Conservation (phyloP, 2,329 filamentous ascomycete genomes). For the Dothidotthia symphoricarpi region DNA sequence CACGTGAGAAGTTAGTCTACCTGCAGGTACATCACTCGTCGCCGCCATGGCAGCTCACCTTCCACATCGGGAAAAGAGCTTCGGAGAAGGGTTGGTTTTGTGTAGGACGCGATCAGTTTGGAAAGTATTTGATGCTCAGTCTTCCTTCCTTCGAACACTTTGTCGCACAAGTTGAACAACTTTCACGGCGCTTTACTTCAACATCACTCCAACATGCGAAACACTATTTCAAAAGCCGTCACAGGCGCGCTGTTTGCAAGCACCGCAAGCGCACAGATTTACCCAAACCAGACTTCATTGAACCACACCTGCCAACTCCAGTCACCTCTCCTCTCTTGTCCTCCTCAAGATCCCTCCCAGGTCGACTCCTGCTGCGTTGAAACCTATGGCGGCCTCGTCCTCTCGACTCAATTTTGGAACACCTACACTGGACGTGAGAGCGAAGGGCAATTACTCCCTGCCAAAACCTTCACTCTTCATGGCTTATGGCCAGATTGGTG, state of each 20-base stretch:
- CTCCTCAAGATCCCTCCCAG: constrained; percentile 27
- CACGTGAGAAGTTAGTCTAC: constrained; percentile 29
- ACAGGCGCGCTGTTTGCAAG: constrained; percentile 21
- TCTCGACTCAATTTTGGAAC: constrained; percentile 65
- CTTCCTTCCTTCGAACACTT: too few species aligned
- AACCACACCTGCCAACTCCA: constrained; percentile 59
- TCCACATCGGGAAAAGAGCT: constrained; percentile 34
- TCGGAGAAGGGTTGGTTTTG: constrained; percentile 11
- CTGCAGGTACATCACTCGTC: constrained; percentile 35
- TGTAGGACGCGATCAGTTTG: constrained; percentile 7
- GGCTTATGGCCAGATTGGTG: constrained; percentile 48
- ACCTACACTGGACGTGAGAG: constrained; percentile 62
- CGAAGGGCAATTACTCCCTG: constrained; percentile 58
- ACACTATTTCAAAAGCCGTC: constrained; percentile 12
- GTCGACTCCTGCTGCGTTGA: constrained; percentile 65
- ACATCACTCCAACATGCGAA: constrained; percentile 21
- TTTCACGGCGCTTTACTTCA: neutral
- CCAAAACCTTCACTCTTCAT: constrained; percentile 59
- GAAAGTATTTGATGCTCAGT: too few species aligned
- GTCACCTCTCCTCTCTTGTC: constrained; percentile 35
- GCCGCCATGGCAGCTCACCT: constrained; percentile 26
- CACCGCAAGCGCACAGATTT: constrained; percentile 41
- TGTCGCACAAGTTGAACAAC: neutral
- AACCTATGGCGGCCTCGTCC: constrained; percentile 62
- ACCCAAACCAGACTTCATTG: constrained; percentile 48